Evolutionary conservation across 1,139 yeast species (phyloP).

Genomic region (Hansenula sp.): DNA sequence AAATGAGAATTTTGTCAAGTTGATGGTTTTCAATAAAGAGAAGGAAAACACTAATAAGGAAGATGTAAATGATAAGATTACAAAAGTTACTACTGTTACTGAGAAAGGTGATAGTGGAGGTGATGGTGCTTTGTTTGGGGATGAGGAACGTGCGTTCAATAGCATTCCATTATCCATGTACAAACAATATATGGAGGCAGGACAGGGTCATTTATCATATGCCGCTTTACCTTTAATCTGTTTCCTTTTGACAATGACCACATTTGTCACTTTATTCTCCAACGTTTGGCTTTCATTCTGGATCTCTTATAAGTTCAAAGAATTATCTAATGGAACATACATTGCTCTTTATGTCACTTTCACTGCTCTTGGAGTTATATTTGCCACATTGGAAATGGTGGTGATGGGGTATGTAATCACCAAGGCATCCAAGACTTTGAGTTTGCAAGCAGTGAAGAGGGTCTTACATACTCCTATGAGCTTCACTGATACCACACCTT

Average conservation of each 20-base stretch:
- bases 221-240: constrained; percentile 38
- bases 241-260: constrained; percentile 34
- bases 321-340: constrained; percentile 50
- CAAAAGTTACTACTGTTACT: constrained; percentile 19
- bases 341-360: constrained; percentile 67
- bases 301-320: constrained; percentile 55
- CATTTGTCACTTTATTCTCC: constrained; percentile 60
- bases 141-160: constrained; percentile 43
- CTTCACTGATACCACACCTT: constrained; percentile 63
- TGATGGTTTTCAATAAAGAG: constrained; percentile 42
- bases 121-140: constrained; percentile 33
- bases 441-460: constrained; percentile 50
- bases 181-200: constrained; percentile 41
- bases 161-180: constrained; percentile 41
- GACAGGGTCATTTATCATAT: constrained; percentile 38
- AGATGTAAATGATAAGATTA: constrained; percentile 24
- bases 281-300: constrained; percentile 86
- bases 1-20: constrained; percentile 41
- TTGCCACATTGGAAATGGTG: constrained; percentile 48
- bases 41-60: constrained; percentile 24
- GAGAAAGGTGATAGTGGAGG: constrained; percentile 26
- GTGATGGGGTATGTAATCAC: constrained; percentile 53
- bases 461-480: constrained; percentile 77
- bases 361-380: constrained; percentile 42
- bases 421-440: constrained; percentile 36